Base-by-base conservation (phyloP, 169 alveolate genomes). In the Theileria annulata region DNA sequence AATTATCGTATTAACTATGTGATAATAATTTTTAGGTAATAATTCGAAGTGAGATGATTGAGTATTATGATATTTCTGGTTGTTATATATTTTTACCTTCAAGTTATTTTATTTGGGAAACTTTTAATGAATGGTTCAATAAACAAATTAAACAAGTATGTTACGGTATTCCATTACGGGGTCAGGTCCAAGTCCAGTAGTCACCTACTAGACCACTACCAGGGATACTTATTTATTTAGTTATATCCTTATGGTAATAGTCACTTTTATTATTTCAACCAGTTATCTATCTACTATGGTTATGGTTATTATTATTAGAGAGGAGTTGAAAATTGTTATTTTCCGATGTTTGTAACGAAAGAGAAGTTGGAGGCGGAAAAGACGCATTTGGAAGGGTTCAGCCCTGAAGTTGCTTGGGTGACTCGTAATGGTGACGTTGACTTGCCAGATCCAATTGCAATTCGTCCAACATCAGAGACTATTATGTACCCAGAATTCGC, bases 371-470 rank as follows among this genome's bases (percentile, higher is more conserved):
- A 95, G 87, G 96, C 94, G 81, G 99, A 98, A 88, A 95, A 97
- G 86, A 96, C 93, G 37, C 99, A 98, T 87, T 94, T 98, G 27
- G 99, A 96, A 81, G 99, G 99, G 51, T 98, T 98, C 80, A 93
- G 98, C 25, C 99, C 99, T 2, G 99, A 98, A 91, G 99, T 98
- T 3, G 99, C 99, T 8, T 98, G 99, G 99, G 99, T 98, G 71
- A 97, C 99, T 35, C 95, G 94, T 90, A 91, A 95, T 64, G 99
- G 99, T 30, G 95, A 95, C 74, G 89, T 98, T 19, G 98, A 95
- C 21, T 87, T 97, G 10, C 93, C 94, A 0, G 99, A 98, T 76
- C 98, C 98, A 62, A 96, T 96, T 6, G 99, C 99, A 15, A 95
- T 97, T 51, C 95, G 99, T 81, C 99, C 99, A 15, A 97, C 99